Conservation (phyloP, 352 stramenopile species). For the Thalassiosira hispida region DNA sequence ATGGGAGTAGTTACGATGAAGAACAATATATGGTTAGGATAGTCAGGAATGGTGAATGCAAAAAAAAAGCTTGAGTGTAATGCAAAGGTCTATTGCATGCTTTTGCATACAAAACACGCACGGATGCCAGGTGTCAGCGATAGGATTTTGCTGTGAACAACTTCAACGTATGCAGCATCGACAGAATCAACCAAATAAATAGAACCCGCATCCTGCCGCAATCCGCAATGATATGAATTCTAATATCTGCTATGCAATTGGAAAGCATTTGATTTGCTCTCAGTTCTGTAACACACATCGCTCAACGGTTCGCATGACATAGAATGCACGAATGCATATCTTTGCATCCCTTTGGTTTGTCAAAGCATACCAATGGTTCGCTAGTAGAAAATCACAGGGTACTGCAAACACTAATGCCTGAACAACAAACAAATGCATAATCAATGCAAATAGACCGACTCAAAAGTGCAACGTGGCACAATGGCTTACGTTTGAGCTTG, state of each 20-base stretch:
- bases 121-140: not conserved
- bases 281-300: too few species aligned
- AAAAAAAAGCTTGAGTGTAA: too few species aligned
- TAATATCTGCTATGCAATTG: too few species aligned
- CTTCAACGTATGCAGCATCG: not conserved
- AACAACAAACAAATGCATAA: conserved; percentile 1
- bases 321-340: too few species aligned
- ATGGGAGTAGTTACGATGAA: conserved; percentile 7
- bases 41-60: conserved; percentile 3
- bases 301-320: too few species aligned
- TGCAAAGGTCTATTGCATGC: too few species aligned
- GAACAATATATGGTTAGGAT: conserved; percentile 2
- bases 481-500: conserved; percentile 81
- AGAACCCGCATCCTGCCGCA: not conserved
- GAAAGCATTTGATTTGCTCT: too few species aligned
- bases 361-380: too few species aligned
- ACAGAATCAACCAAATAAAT: not conserved
- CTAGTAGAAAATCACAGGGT: too few species aligned
- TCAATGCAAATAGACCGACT: conserved; percentile 12
- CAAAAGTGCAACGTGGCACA: conserved; percentile 1
- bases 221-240: too few species aligned
- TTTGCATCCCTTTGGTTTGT: too few species aligned
- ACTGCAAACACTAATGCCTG: not conserved
- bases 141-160: conserved; percentile 13
- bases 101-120: too few species aligned